Evolutionary conservation across 176 grass and related monocot genomes (phyloP).

Genomic region (Aechmea fasciata): DNA sequence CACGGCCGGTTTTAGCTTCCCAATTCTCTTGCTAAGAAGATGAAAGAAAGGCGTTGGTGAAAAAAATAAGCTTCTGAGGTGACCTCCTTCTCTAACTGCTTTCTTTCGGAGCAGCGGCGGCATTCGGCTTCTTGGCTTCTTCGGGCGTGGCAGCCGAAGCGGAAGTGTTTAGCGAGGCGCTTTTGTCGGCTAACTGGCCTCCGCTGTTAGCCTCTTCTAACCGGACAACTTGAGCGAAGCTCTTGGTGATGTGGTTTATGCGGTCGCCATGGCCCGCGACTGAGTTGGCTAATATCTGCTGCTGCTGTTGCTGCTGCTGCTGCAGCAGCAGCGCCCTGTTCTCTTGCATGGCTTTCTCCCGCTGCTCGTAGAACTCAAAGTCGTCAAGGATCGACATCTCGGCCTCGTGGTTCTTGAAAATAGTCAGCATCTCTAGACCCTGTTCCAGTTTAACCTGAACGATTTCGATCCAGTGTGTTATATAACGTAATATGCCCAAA

Average conservation of each 20-base stretch:
- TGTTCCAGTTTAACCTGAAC: constrained; percentile 86
- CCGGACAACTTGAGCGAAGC: neutral
- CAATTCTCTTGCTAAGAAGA: neutral
- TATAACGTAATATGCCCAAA: too few species aligned
- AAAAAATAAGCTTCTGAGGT: neutral
- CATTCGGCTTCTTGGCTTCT: neutral
- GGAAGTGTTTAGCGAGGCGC: neutral
- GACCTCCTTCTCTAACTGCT: neutral
- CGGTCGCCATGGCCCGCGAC: neutral
- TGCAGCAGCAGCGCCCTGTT: constrained; percentile 60
- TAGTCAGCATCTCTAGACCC: constrained; percentile 63
- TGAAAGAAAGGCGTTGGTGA: neutral
- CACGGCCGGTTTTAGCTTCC: neutral
- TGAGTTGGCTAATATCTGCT: neutral
- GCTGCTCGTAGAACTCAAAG: constrained; percentile 75
- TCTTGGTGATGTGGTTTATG: neutral
- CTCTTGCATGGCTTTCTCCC: constrained; percentile 88
- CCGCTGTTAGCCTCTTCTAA: neutral
- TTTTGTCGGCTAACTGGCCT: neutral
- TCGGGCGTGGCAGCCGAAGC: neutral
- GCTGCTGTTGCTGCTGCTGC: constrained; percentile 14
- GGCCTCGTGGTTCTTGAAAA: constrained; percentile 70
- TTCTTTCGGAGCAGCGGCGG: neutral
- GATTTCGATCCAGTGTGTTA: neutral
- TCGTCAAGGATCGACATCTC: constrained; percentile 76